Base-by-base conservation (phyloP, 441 rosid species). In the Adansonia gregorii region DNA sequence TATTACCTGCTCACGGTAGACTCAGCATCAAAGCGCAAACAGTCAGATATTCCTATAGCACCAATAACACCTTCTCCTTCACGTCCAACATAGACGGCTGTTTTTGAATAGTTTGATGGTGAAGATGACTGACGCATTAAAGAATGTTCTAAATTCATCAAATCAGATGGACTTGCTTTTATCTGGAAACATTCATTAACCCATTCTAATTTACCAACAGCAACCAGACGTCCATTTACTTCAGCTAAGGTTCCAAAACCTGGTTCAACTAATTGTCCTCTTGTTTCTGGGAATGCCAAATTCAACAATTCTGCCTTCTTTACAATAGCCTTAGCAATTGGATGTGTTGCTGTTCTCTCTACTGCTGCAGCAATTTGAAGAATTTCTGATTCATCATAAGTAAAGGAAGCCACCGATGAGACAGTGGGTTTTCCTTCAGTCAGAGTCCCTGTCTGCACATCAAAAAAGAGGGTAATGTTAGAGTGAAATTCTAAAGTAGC, bases 171-270 rank as follows among this genome's bases (percentile, higher is more conserved):
- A 67, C 79, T 81, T 19, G 88, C 77, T 82, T 58, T 90, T 80
- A 69, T 85, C 80, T 85, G 89, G 87, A 91, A 94, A 73, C 89
- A 87, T 83, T 87, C 80, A 75, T 88, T 80, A 75, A 95, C 98
- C 99, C 99, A 95, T 27, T 94, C 87, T 71, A 89, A 82, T 68
- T 87, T 76, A 82, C 99, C 99, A 77, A 95, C 94, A 3, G 98
- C 97, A 81, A 94, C 97, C 78, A 94, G 78, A 83, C 76, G 82
- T 79, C 94, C 97, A 76, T 92, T 93, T 79, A 95, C 92, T 86
- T 91, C 98, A 15, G 97, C 99, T 75, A 94, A 84, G 77, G 97
- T 90, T 82, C 99, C 97, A 81, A 89, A 95, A 66, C 99, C 98
- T 39, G 97, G 97, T 87, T 94, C 97, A 56, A 93, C 83, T 79